A percentile compares a stretch with the other conserved stretches of the same genome.
Evolutionary conservation across 345 rosid species (phyloP).

Genomic region (Melaleuca alternifolia): DNA sequence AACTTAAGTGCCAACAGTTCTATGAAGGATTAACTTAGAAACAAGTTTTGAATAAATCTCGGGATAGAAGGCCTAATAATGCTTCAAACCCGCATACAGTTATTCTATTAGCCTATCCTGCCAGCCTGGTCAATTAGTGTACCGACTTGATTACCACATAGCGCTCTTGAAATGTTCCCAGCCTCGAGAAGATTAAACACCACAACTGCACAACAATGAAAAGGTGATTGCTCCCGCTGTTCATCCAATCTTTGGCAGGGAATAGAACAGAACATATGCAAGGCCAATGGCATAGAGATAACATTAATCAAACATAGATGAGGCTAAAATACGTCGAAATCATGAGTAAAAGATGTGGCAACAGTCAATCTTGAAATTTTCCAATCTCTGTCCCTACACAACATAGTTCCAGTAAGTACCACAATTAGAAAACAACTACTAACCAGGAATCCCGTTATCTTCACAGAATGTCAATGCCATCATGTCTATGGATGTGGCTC

Average conservation of each 20-base stretch:
- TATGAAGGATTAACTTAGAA: background rate
- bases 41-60: background rate
- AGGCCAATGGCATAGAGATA: background rate
- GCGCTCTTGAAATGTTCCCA: constrained; percentile 74
- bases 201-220: constrained; percentile 39
- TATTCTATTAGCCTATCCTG: constrained; percentile 12
- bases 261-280: background rate
- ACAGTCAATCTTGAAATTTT: background rate
- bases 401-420: background rate
- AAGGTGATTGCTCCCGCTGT: background rate
- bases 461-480: constrained; percentile 81
- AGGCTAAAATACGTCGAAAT: background rate
- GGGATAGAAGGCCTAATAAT: constrained; percentile 5
- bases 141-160: constrained; percentile 88
- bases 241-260: background rate
- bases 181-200: constrained; percentile 76
- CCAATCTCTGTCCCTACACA: background rate
- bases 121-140: constrained; percentile 65
- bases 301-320: too few relatives aligned
- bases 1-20: background rate
- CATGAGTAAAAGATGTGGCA: background rate
- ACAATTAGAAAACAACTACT: background rate
- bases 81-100: background rate
- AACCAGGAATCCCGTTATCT: constrained; percentile 86
- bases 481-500: constrained; percentile 62